These are phyloP conservation scores for Zarea fungicola DNA, from an alignment of 2,329 filamentous ascomycete species.

Conservation along the genomic window DNA sequence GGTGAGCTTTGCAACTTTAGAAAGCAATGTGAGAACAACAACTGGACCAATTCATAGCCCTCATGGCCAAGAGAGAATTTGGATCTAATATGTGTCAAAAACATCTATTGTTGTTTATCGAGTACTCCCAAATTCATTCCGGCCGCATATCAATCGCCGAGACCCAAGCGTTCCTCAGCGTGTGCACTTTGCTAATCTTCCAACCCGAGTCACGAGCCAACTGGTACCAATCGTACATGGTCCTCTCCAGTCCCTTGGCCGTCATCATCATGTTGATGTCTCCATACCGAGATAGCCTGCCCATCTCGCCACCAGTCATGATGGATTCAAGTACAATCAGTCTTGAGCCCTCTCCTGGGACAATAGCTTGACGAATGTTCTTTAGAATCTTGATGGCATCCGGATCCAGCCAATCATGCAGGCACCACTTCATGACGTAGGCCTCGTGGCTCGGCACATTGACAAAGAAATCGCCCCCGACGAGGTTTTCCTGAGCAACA, in stretches of 20 bases:
- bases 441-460: slow-evolving; percentile 26
- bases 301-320: slow-evolving; percentile 24
- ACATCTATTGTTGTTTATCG: not conserved
- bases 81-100: not conserved
- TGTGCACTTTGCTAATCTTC: slow-evolving; percentile 19
- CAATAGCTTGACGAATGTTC: slow-evolving; percentile 27
- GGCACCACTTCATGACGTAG: slow-evolving; percentile 35
- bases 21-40: not conserved
- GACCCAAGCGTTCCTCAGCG: slow-evolving; percentile 20
- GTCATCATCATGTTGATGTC: slow-evolving; percentile 39
- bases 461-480: slow-evolving; percentile 34
- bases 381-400: slow-evolving; percentile 24
- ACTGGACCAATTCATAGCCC: not conserved
- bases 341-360: slow-evolving; percentile 19
- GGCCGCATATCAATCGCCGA: slow-evolving; percentile 17
- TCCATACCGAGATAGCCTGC: slow-evolving; percentile 30
- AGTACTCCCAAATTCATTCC: not conserved
- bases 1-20: not conserved
- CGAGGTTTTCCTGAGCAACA: slow-evolving; percentile 22
- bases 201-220: slow-evolving; percentile 27
- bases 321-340: slow-evolving; percentile 35
- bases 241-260: slow-evolving; percentile 28
- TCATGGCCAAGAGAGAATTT: not conserved
- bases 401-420: slow-evolving; percentile 37
- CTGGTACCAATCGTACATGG: slow-evolving; percentile 23